A percentile compares a stretch with the other conserved stretches of the same genome.
phyloP scores from a whole-genome alignment of 2,329 filamentous ascomycete species.

The Bimuria novae-zelandiae region DNA sequence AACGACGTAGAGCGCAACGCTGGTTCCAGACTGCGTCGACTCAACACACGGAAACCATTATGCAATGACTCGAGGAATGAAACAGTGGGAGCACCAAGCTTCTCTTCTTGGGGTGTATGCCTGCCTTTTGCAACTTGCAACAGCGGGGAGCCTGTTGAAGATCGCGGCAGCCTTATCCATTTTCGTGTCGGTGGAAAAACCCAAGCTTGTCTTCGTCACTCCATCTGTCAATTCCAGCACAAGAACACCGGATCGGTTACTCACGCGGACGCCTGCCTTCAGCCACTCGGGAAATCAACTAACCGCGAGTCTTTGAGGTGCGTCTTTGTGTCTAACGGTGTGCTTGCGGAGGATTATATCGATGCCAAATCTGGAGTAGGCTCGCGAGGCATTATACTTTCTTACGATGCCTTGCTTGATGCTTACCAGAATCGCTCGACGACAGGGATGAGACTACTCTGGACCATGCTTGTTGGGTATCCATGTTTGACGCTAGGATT shows the following conservation, averaged over 20 bases:
- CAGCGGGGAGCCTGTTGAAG: too few relatives aligned
- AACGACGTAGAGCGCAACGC: too few relatives aligned
- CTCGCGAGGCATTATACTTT: background rate
- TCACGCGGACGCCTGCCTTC: too few relatives aligned
- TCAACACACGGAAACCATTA: too few relatives aligned
- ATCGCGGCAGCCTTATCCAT: too few relatives aligned
- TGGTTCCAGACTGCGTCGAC: too few relatives aligned
- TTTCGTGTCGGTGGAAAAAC: background rate
- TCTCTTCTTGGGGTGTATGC: too few relatives aligned
- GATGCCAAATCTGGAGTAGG: background rate
- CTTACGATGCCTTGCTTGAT: constrained; percentile 1
- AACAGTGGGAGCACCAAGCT: too few relatives aligned
- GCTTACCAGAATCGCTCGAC: background rate
- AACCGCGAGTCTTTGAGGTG: too few relatives aligned
- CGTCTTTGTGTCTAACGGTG: background rate
- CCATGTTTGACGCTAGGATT: constrained; percentile 1
- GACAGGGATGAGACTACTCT: background rate
- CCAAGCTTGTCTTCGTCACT: background rate
- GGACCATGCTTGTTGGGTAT: background rate
- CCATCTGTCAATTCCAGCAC: background rate
- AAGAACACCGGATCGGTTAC: background rate
- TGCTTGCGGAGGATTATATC: background rate
- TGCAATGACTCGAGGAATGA: too few relatives aligned
- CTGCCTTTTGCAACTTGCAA: too few relatives aligned
- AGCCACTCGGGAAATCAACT: too few relatives aligned